A percentile compares a stretch with the other conserved stretches of the same genome.
Conservation (phyloP, 805 yeast species). For the Cyberlindnera mrakii region DNA sequence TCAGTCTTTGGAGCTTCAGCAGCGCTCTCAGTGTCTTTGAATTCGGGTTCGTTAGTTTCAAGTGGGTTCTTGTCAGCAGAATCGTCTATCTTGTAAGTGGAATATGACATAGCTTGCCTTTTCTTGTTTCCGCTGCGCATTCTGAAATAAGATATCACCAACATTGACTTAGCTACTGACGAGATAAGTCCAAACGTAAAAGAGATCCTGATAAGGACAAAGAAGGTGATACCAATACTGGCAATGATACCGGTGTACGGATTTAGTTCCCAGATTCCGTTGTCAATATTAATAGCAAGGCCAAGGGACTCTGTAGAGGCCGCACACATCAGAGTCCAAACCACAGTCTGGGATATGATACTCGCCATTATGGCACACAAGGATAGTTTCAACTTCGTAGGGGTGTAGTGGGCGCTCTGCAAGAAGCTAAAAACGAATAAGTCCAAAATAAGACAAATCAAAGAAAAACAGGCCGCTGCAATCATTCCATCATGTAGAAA, state of each 20-base stretch:
- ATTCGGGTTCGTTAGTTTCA: too few species aligned
- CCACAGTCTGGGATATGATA: not conserved
- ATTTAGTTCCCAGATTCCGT: not conserved
- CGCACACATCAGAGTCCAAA: conserved; percentile 1
- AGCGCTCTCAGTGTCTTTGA: too few species aligned
- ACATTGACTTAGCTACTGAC: not conserved
- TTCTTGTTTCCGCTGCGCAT: too few species aligned
- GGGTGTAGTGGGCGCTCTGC: not conserved
- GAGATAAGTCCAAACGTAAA: not conserved
- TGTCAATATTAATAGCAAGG: not conserved
- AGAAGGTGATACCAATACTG: not conserved
- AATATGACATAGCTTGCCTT: too few species aligned
- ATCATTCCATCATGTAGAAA: not conserved
- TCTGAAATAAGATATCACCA: not conserved
- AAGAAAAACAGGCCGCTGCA: not conserved
- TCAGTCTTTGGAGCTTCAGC: too few species aligned
- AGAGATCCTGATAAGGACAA: not conserved
- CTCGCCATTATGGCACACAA: not conserved
- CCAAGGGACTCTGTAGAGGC: not conserved
- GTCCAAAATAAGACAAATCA: not conserved
- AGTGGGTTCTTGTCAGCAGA: too few species aligned
- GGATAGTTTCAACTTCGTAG: not conserved
- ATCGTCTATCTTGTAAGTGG: too few species aligned
- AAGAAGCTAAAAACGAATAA: not conserved
- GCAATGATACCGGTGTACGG: not conserved